Evolutionary conservation across 2,329 filamentous ascomycete genomes (phyloP).

Genomic region (Colletotrichum sp.): DNA sequence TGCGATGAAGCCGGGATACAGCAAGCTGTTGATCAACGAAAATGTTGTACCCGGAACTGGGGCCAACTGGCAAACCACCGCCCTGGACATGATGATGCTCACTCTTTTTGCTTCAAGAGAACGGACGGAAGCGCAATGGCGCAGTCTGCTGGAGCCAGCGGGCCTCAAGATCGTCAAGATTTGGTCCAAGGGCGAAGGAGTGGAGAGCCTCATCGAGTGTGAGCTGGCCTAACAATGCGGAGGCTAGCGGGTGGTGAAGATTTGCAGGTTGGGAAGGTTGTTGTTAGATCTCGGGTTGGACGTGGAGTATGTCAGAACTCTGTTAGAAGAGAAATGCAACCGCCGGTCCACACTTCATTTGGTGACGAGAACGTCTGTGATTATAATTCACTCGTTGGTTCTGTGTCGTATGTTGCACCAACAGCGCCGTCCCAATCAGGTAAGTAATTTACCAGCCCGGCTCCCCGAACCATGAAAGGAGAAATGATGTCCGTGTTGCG

Average conservation of each 20-base stretch:
- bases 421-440: background rate
- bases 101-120: slow-evolving; percentile 20
- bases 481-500: background rate
- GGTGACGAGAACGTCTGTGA: background rate
- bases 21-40: slow-evolving; percentile 21
- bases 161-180: slow-evolving; percentile 3
- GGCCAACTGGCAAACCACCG: slow-evolving; percentile 7
- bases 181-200: background rate
- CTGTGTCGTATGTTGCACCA: background rate
- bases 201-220: slow-evolving; percentile 2
- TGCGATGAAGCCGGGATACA: slow-evolving; percentile 21
- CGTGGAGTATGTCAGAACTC: background rate
- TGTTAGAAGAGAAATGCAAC: background rate
- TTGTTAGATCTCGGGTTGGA: background rate
- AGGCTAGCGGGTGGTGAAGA: background rate
- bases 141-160: background rate
- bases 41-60: slow-evolving; percentile 16
- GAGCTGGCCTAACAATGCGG: background rate
- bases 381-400: background rate
- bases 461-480: background rate
- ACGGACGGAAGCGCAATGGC: slow-evolving; percentile 23
- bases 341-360: background rate
- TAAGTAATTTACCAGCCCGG: background rate
- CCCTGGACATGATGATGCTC: slow-evolving; percentile 23
- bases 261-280: background rate